phyloP scores from a whole-genome alignment of 345 rosid species.

The Nephelium lappaceum region DNA sequence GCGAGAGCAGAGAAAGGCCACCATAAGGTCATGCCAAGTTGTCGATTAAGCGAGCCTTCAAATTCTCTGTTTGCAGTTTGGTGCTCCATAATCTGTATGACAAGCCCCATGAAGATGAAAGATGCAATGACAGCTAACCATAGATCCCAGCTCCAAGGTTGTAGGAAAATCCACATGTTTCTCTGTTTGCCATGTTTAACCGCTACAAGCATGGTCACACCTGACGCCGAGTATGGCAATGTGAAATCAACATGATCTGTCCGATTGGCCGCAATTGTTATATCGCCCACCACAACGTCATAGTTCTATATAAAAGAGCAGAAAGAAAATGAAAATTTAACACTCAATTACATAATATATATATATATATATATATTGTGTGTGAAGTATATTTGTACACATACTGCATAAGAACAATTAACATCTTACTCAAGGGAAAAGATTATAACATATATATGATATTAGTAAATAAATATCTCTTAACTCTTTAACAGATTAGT shows the following conservation, averaged over 20 bases:
- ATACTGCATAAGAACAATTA: no score
- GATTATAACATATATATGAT: no score
- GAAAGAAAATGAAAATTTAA: background rate
- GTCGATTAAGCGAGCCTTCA: slow-evolving; percentile 21
- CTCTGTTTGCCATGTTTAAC: background rate
- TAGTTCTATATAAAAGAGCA: background rate
- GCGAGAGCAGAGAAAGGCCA: slow-evolving; percentile 43
- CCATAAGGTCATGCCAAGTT: slow-evolving; percentile 33
- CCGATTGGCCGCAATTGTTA: slow-evolving; percentile 26
- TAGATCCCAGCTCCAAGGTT: slow-evolving; percentile 43
- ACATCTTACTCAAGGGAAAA: no score
- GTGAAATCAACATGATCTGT: slow-evolving; percentile 38
- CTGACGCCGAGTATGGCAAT: slow-evolving; percentile 41
- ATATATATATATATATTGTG: no score
- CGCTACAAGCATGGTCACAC: slow-evolving; percentile 40
- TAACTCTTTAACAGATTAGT: no score
- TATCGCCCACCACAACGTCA: slow-evolving; percentile 38
- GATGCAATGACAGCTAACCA: slow-evolving; percentile 37
- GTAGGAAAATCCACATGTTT: slow-evolving; percentile 44
- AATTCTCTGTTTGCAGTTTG: slow-evolving; percentile 29
- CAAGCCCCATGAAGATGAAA: slow-evolving; percentile 33
- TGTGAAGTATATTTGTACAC: background rate
- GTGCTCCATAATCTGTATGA: slow-evolving; percentile 43
- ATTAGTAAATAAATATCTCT: no score
- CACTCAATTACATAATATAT: background rate